Base-by-base conservation (phyloP, 2,329 filamentous ascomycete species). In the Ustulina deusta region DNA sequence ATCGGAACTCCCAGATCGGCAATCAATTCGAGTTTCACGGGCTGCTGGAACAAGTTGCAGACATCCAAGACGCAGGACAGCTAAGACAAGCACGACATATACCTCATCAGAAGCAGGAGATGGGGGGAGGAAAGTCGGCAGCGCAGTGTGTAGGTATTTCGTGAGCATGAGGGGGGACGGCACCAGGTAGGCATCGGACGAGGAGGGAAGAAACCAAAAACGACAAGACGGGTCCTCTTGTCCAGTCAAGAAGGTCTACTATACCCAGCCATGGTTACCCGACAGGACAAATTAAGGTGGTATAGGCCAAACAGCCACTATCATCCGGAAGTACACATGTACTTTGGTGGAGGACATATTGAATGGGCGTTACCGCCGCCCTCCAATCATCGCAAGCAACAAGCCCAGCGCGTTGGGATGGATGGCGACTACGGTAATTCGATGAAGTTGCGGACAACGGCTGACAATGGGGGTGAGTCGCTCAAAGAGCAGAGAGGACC, bases 351-450 rank as follows among this genome's bases (percentile, higher is more conserved):
- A 55, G 56, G 49, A 38, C 57, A 57, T 29, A 15, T 38, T 38
- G 40, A 22, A 20, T 36, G 56, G 44, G 65, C 61, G 56, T 51
- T 54, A 56, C 56, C 48, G 61, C 60, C 22, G 27, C 59, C 62
- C 72, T n/a, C 73, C 71, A 69, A 65, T 72, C 68, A 69, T 74
- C 72, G 68, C 70, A 74, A 63, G 65, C 68, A 74, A 72, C 22
- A 52, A 52, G 58, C 60, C 70, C 62, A 69, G 68, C 65, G 72
- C 68, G 71, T 69, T 57, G 71, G 65, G 49, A 52, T 52, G 49
- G 61, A 70, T 69, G 59, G 61, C 55, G 46, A 69, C 72, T 68
- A 69, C 68, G n/a, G n/a, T n/a, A n/a, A n/a, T 66, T 69, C 70
- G 71, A 71, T 71, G 73, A 74, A 63, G 74, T 72, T 64, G 70